phyloP scores from a whole-genome alignment of 768 basidiomycete genomes.

The Russula brevipes region DNA sequence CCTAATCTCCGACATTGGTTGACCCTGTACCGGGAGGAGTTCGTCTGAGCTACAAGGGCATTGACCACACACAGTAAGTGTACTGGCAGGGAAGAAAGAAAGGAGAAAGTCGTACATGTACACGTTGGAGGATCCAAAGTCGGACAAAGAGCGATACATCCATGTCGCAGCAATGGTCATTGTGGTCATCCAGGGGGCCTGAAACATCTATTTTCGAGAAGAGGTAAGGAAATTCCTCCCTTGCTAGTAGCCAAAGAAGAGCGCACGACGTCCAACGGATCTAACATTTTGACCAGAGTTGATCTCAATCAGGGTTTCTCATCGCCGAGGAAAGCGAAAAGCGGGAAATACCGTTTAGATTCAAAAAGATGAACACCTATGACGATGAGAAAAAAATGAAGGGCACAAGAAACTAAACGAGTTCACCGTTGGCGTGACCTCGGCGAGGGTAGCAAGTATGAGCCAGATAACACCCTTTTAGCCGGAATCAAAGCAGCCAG shows the following conservation, averaged over 20 bases:
- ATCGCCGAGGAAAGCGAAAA: not conserved
- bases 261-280: not conserved
- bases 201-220: constrained; percentile 1
- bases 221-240: not conserved
- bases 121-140: not conserved
- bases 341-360: not conserved
- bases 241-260: not conserved
- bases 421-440: not conserved
- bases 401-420: not conserved
- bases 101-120: not conserved
- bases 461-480: constrained; percentile 4
- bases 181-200: not conserved
- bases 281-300: not conserved
- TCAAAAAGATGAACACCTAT: constrained; percentile 10
- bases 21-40: too few species aligned
- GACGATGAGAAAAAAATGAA: not conserved
- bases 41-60: too few species aligned
- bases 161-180: constrained; percentile 4
- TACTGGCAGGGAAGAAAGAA: not conserved
- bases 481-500: not conserved
- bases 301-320: not conserved
- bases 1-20: too few species aligned
- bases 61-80: too few species aligned
- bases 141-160: constrained; percentile 4
- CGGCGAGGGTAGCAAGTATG: not conserved